phyloP scores from a whole-genome alignment of 2,329 filamentous ascomycete species.

The Talaromyces rugulosus region DNA sequence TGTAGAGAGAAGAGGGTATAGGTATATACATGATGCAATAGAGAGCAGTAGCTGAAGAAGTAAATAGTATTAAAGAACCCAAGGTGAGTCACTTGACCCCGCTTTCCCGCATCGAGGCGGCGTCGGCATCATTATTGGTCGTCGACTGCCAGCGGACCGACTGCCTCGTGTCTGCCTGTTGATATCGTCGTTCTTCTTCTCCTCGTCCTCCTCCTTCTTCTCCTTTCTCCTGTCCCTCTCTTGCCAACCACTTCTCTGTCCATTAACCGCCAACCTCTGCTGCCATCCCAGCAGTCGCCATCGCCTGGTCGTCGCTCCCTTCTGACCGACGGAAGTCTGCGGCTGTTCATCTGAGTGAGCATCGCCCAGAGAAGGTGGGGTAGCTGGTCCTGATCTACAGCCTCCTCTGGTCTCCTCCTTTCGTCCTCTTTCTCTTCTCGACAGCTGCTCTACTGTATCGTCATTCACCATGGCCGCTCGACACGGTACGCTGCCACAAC shows the following conservation, averaged over 20 bases:
- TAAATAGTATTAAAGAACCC: not conserved
- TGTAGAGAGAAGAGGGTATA: too few relatives aligned
- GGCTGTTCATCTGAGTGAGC: not conserved
- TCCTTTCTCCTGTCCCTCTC: not conserved
- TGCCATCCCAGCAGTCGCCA: not conserved
- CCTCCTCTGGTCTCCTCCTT: not conserved
- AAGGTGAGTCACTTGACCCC: not conserved
- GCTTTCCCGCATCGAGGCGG: not conserved
- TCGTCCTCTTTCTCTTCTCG: not conserved
- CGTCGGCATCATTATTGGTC: not conserved
- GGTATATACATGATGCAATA: too few relatives aligned
- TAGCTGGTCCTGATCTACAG: not conserved
- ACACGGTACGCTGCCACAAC: not conserved
- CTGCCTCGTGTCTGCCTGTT: not conserved
- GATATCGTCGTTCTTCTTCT: not conserved
- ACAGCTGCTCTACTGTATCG: not conserved
- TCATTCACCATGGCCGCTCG: not conserved
- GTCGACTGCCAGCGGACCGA: not conserved
- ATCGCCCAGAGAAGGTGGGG: not conserved
- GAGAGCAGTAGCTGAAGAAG: too few relatives aligned
- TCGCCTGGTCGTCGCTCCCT: not conserved
- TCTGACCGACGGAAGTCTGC: not conserved
- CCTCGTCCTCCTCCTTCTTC: not conserved
- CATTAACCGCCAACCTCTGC: not conserved
- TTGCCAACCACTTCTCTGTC: not conserved